A percentile compares a stretch with the other conserved stretches of the same genome.
phyloP scores from a whole-genome alignment of 2,329 filamentous ascomycete species.

The Hymenoscyphus albidus region DNA sequence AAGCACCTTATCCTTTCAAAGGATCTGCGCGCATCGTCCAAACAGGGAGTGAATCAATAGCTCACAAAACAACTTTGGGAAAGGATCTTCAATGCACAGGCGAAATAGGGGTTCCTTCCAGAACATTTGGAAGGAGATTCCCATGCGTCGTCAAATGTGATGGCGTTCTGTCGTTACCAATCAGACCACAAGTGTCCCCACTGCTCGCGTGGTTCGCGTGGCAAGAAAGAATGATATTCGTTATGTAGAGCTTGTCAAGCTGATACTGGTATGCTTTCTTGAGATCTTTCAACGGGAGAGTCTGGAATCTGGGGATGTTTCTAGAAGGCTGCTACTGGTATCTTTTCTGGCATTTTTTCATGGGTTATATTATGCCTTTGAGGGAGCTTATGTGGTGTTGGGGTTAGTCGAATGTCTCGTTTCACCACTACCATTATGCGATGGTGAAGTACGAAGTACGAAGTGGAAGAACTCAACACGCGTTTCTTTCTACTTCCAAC shows the following conservation, averaged over 20 bases:
- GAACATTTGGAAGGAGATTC: neutral
- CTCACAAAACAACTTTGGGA: too few relatives aligned
- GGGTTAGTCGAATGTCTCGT: neutral
- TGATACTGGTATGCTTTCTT: too few relatives aligned
- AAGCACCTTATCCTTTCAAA: too few relatives aligned
- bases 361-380: neutral
- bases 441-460: neutral
- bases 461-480: neutral
- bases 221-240: neutral
- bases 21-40: too few relatives aligned
- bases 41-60: too few relatives aligned
- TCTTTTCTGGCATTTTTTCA: neutral
- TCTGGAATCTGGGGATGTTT: neutral
- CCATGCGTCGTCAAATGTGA: neutral
- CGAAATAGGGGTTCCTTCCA: too few relatives aligned
- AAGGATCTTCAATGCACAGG: too few relatives aligned
- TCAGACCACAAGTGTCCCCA: neutral
- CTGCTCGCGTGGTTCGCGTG: neutral
- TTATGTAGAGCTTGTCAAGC: too few relatives aligned
- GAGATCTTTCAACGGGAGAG: too few relatives aligned
- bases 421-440: neutral
- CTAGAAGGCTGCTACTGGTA: neutral
- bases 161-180: neutral
- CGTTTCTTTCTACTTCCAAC: neutral
- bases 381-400: neutral